These are phyloP conservation scores for Erodium moschatum DNA, from an alignment of 441 rosid species.

Conservation along the genomic window DNA sequence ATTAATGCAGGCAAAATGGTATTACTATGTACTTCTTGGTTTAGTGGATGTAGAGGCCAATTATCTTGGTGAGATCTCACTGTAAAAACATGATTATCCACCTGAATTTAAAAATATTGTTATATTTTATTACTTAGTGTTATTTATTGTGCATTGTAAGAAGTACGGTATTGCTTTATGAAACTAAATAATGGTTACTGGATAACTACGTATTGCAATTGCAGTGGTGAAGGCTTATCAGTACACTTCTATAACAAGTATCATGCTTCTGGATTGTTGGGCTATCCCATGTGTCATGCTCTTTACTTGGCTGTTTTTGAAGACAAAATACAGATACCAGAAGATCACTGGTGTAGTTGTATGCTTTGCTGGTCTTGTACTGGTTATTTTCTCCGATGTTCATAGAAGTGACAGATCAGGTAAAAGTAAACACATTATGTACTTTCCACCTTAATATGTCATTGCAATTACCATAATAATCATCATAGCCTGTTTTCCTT, in stretches of 20 bases:
- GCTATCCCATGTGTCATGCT: slow-evolving; percentile 74
- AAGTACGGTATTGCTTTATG: too few relatives aligned
- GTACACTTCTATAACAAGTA: slow-evolving; percentile 77
- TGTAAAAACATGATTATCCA: not conserved
- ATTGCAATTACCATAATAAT: not conserved
- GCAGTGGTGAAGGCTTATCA: slow-evolving; percentile 93
- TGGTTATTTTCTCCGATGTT: slow-evolving; percentile 87
- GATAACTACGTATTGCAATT: not conserved
- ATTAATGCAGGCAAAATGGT: slow-evolving; percentile 81
- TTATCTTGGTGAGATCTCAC: slow-evolving; percentile 60
- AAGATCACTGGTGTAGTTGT: slow-evolving; percentile 66
- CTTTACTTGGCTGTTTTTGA: slow-evolving; percentile 65
- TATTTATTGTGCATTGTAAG: not conserved
- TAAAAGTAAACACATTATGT: slow-evolving; percentile 22
- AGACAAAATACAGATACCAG: slow-evolving; percentile 64
- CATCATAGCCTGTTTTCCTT: too few relatives aligned
- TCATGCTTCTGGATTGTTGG: slow-evolving; percentile 96
- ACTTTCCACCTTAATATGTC: not conserved
- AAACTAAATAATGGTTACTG: not conserved
- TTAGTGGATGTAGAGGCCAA: slow-evolving; percentile 82
- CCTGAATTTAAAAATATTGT: not conserved
- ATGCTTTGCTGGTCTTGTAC: slow-evolving; percentile 68
- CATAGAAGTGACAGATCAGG: slow-evolving; percentile 74
- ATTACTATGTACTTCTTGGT: slow-evolving; percentile 60
- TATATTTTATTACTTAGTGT: not conserved